These are phyloP conservation scores for Amphibolis antarctica DNA, from an alignment of 106 monocot genomes.

Conservation along the genomic window DNA sequence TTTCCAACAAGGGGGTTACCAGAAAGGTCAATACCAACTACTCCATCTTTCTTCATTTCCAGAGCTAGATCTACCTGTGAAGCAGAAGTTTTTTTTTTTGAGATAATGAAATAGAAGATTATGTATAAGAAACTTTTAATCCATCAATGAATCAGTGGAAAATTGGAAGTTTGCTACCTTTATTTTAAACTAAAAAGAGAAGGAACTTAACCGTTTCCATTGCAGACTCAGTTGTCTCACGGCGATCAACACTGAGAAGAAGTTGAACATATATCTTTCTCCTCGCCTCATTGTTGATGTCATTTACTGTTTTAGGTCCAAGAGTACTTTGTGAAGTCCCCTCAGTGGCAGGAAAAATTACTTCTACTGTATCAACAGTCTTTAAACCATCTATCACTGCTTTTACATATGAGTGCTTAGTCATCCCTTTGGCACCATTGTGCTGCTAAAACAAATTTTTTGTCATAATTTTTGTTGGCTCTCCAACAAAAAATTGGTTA, in stretches of 20 bases:
- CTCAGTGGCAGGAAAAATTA: conserved; percentile 29
- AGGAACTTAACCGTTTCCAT: conserved; percentile 71
- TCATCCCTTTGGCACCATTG: conserved; percentile 90
- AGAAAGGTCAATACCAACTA: conserved; percentile 95
- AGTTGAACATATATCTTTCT: conserved; percentile 69
- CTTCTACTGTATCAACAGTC: conserved; percentile 51
- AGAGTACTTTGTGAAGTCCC: conserved; percentile 7
- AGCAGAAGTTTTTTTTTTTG: background rate
- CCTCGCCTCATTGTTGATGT: conserved; percentile 15
- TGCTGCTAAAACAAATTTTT: conserved; percentile 24
- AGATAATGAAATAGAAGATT: background rate
- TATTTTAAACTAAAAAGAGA: background rate
- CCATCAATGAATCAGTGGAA: too few species aligned
- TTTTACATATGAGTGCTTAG: conserved; percentile 76
- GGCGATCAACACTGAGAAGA: conserved; percentile 89
- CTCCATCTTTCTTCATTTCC: conserved; percentile 65
- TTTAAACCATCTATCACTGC: conserved; percentile 81
- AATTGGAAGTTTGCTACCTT: background rate
- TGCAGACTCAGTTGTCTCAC: conserved; percentile 72
- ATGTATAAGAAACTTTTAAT: background rate
- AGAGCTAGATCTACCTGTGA: conserved; percentile 66
- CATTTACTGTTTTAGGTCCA: conserved; percentile 8
- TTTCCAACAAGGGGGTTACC: conserved; percentile 89
- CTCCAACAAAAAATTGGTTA: too few species aligned
- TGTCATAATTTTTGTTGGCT: background rate